Conservation (phyloP, 2,329 filamentous ascomycete species). For the Diaporthe sp. region DNA sequence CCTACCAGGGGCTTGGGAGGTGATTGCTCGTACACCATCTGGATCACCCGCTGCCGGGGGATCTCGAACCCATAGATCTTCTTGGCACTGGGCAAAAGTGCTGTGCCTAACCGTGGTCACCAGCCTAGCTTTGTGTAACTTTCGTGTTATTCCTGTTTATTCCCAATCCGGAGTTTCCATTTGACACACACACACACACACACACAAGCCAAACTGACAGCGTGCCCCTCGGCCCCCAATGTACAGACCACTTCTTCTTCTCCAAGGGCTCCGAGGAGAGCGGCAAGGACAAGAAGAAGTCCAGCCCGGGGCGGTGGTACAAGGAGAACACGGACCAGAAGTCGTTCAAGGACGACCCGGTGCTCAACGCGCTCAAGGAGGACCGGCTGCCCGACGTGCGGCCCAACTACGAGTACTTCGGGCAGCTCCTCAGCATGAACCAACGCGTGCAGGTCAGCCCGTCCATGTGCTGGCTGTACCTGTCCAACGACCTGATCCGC, state of each 20-base stretch:
- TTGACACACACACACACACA: constrained; percentile 13
- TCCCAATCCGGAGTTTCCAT: neutral
- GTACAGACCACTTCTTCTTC: constrained; percentile 72
- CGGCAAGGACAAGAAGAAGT: constrained; percentile 54
- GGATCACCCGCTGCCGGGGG: too few relatives aligned
- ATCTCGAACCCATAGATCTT: neutral
- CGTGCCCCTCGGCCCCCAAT: neutral
- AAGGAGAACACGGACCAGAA: constrained; percentile 56
- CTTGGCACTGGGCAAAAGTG: constrained; percentile 10
- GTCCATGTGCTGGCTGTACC: constrained; percentile 72
- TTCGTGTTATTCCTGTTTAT: neutral
- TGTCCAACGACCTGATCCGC: constrained; percentile 65
- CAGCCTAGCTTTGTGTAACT: neutral
- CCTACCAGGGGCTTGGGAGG: neutral
- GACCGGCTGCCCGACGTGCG: constrained; percentile 69
- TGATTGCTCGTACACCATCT: neutral
- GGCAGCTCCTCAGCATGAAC: constrained; percentile 68
- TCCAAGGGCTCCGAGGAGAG: constrained; percentile 69
- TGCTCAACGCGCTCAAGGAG: constrained; percentile 73
- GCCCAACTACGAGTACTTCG: constrained; percentile 74
- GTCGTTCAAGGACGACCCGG: constrained; percentile 75
- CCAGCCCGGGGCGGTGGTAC: constrained; percentile 39
- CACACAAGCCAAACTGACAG: constrained; percentile 43
- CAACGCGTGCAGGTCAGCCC: constrained; percentile 67
- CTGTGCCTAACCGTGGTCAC: neutral